These are phyloP conservation scores for Dioszegia hungarica DNA, from an alignment of 768 basidiomycete genomes.

Conservation along the genomic window DNA sequence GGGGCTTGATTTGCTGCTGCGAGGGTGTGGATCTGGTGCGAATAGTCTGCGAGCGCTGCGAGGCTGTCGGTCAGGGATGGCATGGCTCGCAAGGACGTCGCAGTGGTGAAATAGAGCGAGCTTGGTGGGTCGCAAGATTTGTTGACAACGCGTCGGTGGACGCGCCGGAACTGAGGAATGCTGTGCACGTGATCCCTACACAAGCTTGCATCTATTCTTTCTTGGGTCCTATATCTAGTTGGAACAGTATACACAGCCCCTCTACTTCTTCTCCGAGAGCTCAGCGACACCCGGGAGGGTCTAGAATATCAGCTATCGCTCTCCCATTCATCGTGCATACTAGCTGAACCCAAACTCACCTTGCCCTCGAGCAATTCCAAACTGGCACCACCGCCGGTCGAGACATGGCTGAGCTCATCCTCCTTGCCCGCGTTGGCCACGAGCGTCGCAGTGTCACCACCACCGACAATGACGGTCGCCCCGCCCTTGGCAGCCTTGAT, in stretches of 20 bases:
- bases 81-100: slow-evolving; percentile 13
- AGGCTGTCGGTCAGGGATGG: slow-evolving; percentile 34
- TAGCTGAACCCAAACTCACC: slow-evolving; percentile 53
- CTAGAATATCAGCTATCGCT: slow-evolving; percentile 49
- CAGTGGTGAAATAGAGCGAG: background rate
- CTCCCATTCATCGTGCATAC: background rate
- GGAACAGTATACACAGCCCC: too few species aligned
- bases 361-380: slow-evolving; percentile 97
- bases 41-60: slow-evolving; percentile 17
- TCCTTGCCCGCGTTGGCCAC: slow-evolving; percentile 81
- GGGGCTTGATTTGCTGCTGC: slow-evolving; percentile 21
- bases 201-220: background rate
- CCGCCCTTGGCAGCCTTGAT: slow-evolving; percentile 82
- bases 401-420: slow-evolving; percentile 88
- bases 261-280: slow-evolving; percentile 71
- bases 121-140: background rate
- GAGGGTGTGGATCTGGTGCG: slow-evolving; percentile 23
- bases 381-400: slow-evolving; percentile 69
- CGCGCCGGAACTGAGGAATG: background rate
- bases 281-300: slow-evolving; percentile 86
- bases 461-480: slow-evolving; percentile 89
- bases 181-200: background rate
- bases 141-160: background rate
- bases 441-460: slow-evolving; percentile 68
- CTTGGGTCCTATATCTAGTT: too few species aligned